Evolutionary conservation across 805 yeast species (phyloP), one percentile per base, ranked within the genome.

Genomic region (Metschnikowia chrysomelidarum): DNA sequence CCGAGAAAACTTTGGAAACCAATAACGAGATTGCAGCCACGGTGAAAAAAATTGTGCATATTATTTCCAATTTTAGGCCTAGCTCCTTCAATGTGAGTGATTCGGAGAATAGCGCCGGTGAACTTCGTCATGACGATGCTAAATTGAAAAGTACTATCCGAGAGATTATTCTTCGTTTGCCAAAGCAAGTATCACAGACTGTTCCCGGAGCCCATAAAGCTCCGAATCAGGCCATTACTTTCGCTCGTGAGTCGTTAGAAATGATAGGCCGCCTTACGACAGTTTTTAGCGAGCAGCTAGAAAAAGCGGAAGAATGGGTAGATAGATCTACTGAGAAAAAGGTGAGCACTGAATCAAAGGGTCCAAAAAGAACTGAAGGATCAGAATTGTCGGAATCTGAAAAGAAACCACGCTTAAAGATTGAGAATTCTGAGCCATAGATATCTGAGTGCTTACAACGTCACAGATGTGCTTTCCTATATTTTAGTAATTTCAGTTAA

Each of bases 191-290:
- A 75, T 36, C 44, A 2, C 41, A 36, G 24, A 40, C 25, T 18
- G 37, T 40, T 3, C 30, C 37, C 13, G 26, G 38, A 24, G 34
- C 40, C 14, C 88, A 44, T 41, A 46, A 46, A 29, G 56, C 62
- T 13, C 62, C 57, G 23, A 87, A 85, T 15, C 78, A 82, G 44
- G 85, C 87, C 1, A 62, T 93, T 17, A 73, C 84, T 4, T 68
- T 91, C 41, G 97, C 98, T 0, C 82, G 83, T 46, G 98, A 93
- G 58, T 82, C 96, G 0, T 64, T 91, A 30, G 93, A 84, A 27
- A 85, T 89, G 87, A 82, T 91, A 23, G 73, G 81, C 25, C 83
- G 84, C 38, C 81, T 91, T 13, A 87, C 88, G 46, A 73, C 73
- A 32, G 89, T 89, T 5, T 87, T 94, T 49, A 91, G 85, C 54